A percentile compares a stretch with the other conserved stretches of the same genome.
These are phyloP conservation scores for Kernera saxatilis DNA, from an alignment of 345 rosid species.

Conservation along the genomic window DNA sequence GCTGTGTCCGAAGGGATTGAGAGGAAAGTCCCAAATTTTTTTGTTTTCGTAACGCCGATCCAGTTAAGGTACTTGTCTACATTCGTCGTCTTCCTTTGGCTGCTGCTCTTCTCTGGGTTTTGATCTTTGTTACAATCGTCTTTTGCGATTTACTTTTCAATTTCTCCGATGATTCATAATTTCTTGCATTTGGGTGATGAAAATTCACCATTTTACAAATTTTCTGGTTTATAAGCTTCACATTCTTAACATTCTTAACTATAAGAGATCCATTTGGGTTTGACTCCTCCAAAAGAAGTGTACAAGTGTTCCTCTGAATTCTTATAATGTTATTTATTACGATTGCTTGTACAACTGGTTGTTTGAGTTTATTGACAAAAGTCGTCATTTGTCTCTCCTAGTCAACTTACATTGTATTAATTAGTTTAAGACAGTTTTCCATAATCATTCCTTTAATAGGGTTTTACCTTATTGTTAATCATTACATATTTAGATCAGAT, in stretches of 20 bases:
- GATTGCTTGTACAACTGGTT: neutral
- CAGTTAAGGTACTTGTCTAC: slow-evolving; percentile 11
- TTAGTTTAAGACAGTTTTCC: neutral
- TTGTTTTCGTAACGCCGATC: neutral
- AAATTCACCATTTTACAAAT: neutral
- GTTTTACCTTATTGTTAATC: neutral
- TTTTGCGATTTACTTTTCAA: neutral
- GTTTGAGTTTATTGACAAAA: neutral
- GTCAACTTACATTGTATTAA: neutral
- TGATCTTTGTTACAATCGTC: neutral
- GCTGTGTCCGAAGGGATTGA: slow-evolving; percentile 7
- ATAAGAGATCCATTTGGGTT: neutral
- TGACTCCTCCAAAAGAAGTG: neutral
- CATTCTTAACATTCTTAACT: neutral
- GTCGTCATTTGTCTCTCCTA: neutral
- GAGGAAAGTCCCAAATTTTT: neutral
- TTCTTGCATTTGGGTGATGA: slow-evolving; percentile 4
- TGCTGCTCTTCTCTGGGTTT: neutral
- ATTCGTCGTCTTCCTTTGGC: neutral
- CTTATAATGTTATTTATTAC: neutral
- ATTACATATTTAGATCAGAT: neutral
- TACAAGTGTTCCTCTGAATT: neutral
- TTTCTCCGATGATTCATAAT: neutral
- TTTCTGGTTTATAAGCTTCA: neutral
- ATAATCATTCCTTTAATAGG: neutral